Evolutionary conservation across 2,329 filamentous ascomycete species (phyloP), one percentile per base, ranked within the genome.

Genomic region (Microdochium trichocladiopsis): DNA sequence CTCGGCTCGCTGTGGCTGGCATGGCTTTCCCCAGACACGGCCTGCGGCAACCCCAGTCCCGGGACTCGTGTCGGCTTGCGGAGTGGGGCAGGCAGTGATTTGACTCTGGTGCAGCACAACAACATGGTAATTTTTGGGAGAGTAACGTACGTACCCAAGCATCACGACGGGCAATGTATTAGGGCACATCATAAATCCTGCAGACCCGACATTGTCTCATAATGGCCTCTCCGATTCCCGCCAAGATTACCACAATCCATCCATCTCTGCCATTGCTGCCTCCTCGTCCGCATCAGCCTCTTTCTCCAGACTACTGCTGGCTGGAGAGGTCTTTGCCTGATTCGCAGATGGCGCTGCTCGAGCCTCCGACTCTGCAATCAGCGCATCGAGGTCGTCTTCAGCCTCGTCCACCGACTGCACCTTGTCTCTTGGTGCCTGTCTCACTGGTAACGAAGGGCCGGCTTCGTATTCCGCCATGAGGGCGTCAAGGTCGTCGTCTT

Each of bases 211-310:
- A 31, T 31, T 31, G 28, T 31, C 28, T 31, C 28, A 14, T 31
- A 31, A 31, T 8, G 28, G 10, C n/a, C 36, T 41, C 8, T 12
- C 8, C 36, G n/a, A n/a, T n/a, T n/a, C n/a, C n/a, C n/a, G 10
- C 36, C n/a, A 18, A 6, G 5, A 22, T 21, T 55, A 79, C 76
- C 76, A 82, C 23, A 80, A 56, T 0, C 73, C 78, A 41, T 79
- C 78, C 77, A 83, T 80, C 56, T 82, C 82, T 36, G 78, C 81
- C 82, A 90, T 84, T 1, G 79, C 84, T 54, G 83, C 85, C 66
- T 87, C 67, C 24, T 69, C 66, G 10, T 66, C 60, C 16, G 61
- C 59, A 33, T 36, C n/a, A 43, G 41, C 37, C 21, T 48, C 58
- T 59, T 21, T 56, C 60, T 33, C 22, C 56, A 2, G 36, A 47